Evolutionary conservation across 345 rosid genomes (phyloP).

Genomic region (Eucalyptus sp.): DNA sequence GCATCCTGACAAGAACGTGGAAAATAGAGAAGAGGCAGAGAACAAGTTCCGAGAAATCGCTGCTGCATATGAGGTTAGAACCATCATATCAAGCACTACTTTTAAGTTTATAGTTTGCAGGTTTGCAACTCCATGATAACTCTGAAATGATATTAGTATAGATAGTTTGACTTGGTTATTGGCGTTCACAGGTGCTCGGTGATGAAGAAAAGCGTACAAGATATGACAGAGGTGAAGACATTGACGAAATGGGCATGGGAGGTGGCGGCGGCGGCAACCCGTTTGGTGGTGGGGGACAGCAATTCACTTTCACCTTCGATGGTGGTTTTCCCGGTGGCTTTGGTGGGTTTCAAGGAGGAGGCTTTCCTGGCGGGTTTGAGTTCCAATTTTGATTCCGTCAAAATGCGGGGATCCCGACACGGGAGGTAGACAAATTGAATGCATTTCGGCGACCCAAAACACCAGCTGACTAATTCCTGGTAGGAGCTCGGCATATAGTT

Average conservation of each 20-base stretch:
- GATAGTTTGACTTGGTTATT: not conserved
- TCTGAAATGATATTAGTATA: not conserved
- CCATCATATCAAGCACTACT: not conserved
- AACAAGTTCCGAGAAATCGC: constrained; percentile 85
- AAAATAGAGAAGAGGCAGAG: constrained; percentile 94
- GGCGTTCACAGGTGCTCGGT: constrained; percentile 50
- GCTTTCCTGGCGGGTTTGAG: constrained; percentile 37
- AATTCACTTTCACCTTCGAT: constrained; percentile 68
- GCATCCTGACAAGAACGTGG: constrained; percentile 98
- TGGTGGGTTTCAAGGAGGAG: constrained; percentile 67
- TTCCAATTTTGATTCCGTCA: constrained; percentile 37
- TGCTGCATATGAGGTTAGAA: constrained; percentile 88
- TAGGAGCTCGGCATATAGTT: not conserved
- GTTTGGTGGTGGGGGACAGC: constrained; percentile 81
- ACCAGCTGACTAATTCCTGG: not conserved
- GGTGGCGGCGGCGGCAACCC: constrained; percentile 59
- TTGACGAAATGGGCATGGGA: constrained; percentile 86
- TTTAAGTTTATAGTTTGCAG: not conserved
- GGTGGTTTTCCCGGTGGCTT: constrained; percentile 88
- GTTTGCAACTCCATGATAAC: not conserved
- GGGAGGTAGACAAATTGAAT: not conserved
- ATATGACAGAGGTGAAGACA: constrained; percentile 92
- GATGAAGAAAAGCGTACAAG: constrained; percentile 87
- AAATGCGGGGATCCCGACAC: not conserved
- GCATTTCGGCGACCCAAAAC: not conserved